Evolutionary conservation across 345 rosid genomes (phyloP).

Genomic region (Rhodamnia rubescens): DNA sequence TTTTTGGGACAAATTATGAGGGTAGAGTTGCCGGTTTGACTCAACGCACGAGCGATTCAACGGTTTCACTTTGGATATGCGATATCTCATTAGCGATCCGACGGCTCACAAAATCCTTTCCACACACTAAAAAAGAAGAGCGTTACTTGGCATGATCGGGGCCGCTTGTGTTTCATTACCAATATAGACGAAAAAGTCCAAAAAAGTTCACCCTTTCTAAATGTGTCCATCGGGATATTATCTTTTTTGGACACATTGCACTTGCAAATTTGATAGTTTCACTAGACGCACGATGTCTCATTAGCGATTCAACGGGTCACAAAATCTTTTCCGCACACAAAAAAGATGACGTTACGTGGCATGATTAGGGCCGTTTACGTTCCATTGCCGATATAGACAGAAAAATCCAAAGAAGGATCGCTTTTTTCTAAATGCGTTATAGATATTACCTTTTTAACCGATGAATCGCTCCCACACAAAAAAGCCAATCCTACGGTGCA

Average conservation of each 20-base stretch:
- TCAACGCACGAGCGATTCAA: no score
- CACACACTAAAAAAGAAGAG: no score
- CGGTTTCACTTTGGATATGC: no score
- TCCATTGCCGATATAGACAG: neutral
- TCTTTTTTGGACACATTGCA: neutral
- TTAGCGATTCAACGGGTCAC: no score
- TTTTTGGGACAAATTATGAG: neutral
- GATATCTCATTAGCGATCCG: no score
- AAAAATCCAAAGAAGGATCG: neutral
- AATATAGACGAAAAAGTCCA: neutral
- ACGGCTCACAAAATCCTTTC: no score
- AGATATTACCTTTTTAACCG: neutral
- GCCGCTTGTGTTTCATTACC: neutral
- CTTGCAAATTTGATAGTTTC: neutral
- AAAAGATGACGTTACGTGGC: neutral
- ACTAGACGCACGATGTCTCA: neutral
- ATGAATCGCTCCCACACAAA: neutral
- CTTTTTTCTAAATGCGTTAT: rapidly evolving
- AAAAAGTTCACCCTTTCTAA: neutral
- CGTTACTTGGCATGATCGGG: no score
- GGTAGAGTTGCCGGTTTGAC: neutral
- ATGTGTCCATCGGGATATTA: neutral
- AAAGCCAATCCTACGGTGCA: rapidly evolving
- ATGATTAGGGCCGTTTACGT: neutral
- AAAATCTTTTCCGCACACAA: no score